Base-by-base conservation (phyloP, 1,284 basidiomycete species). In the Tylopilus sp. region DNA sequence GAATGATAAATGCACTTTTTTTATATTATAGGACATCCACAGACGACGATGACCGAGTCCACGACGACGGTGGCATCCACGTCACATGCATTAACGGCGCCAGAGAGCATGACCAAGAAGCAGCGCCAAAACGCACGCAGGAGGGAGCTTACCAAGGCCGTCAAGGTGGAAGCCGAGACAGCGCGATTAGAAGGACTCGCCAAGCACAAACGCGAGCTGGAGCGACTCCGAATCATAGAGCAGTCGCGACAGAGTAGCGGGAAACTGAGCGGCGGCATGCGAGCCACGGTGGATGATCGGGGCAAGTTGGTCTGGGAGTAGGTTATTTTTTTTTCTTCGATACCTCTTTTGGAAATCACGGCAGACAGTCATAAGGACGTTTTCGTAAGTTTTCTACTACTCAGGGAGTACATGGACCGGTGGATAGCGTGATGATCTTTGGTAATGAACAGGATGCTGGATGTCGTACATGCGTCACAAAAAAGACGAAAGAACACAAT, bases 61-160 rank as follows among this genome's bases (percentile, higher is more conserved):
- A 15, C 28, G 19, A 11, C 59, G 11, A 47, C 61, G 30, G 44
- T 52, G 16, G 46, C 44, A 26, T 16, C 63, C 11, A 46, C 52
- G 19, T 52, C 64, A 10, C 45, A 57, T 5, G 41, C 56, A 19
- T 56, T 64, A 5, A 64, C 68, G 25, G 66, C 72, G 1, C 57
- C 77, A 0, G 76, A 78, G 46, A 58, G 72, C 3, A 59, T 75
- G 53, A 81, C 80, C 15, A 86, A 89, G 68, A 76, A 76, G 41
- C 81, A 88, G 61, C 75, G 85, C 15, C 84, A 89, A 61, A 86
- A 86, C 55, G 79, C 77, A 13, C 74, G 75, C 46, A 77, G 73
- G 59, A 71, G 76, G 4, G 84, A 85, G 23, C 75, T 75, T 0
- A 60, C 72, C 51, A 88, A 86, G 60, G 69, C 73, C 4, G 74